Evolutionary conservation across 106 monocot genomes (phyloP), one percentile per base, ranked within the genome.

Genomic region (Dendrobium nobile): DNA sequence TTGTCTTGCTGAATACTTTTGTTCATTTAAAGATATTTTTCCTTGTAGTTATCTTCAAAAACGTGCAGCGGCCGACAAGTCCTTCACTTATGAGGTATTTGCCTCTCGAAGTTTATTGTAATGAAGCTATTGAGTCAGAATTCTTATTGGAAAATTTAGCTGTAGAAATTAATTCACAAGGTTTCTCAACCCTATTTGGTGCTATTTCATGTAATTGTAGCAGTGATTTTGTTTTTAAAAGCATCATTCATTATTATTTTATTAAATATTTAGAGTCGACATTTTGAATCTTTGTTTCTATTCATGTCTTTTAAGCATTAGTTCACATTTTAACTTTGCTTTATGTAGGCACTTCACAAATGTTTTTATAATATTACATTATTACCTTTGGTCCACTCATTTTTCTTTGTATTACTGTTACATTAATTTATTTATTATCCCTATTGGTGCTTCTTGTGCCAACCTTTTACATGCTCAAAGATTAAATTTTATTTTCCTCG

Each of bases 71-170:
- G 45, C 55, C 9, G 95, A 95, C 45, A 85, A 83, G 65, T 86
- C 87, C 51, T 99, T 99, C 84, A 81, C 99, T 45, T 99, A 93
- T 85, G 99, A 99, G 99, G 99, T 99, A 89, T 80, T 37, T 74
- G 19, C 15, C 18, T 42, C 22, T 74, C 7, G 15, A 6, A 41
- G 43, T 43, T 42, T 6, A 43, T 41, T 74, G 43, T 74, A 0
- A 43, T n/a, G 10, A 43, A 74, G 42, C 8, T 74, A 20, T 22
- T 22, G 6, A 44, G 41, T 44, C 43, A n/a, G 19, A 9, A 74
- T 74, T 41, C 41, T n/a, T 7, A 17, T 44, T 74, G 19, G 44
- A 41, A 42, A 44, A 43, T 74, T 74, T 74, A 43, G 41, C 6
- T 74, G 6, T 74, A 42, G 2, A 74, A 10, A 42, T 74, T 41